A percentile compares a stretch with the other conserved stretches of the same genome.
phyloP scores from a whole-genome alignment of 108 stramenopile species.

The Fragilaria radians region DNA sequence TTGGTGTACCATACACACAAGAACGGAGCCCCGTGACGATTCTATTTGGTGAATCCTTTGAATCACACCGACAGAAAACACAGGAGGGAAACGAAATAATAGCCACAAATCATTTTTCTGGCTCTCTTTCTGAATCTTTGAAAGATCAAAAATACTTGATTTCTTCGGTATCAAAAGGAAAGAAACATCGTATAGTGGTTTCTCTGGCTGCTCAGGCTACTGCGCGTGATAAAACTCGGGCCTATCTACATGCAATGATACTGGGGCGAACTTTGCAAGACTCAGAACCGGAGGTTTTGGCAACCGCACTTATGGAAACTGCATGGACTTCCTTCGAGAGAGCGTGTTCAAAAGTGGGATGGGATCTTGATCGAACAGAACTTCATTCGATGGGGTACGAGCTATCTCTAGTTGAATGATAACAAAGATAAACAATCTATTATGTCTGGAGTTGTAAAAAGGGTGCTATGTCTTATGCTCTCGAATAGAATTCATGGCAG shows the following conservation, averaged over 20 bases:
- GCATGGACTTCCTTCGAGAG: constrained; percentile 21
- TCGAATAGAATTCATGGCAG: not conserved
- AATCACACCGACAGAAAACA: constrained; percentile 1
- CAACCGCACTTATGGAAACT: constrained; percentile 2
- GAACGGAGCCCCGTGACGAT: not conserved
- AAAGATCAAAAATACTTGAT: not conserved
- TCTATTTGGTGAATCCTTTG: constrained; percentile 7
- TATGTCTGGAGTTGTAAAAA: too few species aligned
- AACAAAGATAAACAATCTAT: not conserved
- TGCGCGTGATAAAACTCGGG: constrained; percentile 43
- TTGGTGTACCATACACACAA: constrained; percentile 11
- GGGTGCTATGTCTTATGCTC: not conserved
- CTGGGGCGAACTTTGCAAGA: constrained; percentile 14
- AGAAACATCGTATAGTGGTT: constrained; percentile 25
- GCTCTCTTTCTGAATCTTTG: not conserved
- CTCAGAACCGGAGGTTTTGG: not conserved
- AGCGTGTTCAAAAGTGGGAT: constrained; percentile 20
- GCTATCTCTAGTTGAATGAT: not conserved
- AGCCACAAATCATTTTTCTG: constrained; percentile 7
- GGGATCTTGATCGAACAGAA: constrained; percentile 33
- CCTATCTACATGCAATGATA: constrained; percentile 56
- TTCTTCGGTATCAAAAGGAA: not conserved
- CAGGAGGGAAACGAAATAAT: constrained; percentile 4
- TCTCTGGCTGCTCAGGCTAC: constrained; percentile 29
- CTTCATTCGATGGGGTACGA: constrained; percentile 32